phyloP scores from a whole-genome alignment of 306 rosid genomes.

The Hippophae gyantsensis region DNA sequence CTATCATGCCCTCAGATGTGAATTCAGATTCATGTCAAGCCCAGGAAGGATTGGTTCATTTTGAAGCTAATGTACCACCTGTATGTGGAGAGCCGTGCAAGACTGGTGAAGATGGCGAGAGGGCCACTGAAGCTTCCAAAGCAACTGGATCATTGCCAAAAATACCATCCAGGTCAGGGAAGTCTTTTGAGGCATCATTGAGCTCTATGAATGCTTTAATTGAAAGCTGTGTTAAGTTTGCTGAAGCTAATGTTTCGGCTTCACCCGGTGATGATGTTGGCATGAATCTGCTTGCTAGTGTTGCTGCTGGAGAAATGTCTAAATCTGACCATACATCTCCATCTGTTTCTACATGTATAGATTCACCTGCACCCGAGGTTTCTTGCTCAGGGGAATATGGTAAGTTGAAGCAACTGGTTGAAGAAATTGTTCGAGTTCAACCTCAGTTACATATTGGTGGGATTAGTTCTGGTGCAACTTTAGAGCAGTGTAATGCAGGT shows the following conservation, averaged over 20 bases:
- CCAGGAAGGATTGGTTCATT: constrained; percentile 40
- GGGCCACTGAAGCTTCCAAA: constrained; percentile 32
- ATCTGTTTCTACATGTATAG: constrained; percentile 47
- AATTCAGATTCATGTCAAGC: constrained; percentile 42
- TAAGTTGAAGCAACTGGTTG: constrained; percentile 24
- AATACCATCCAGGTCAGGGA: constrained; percentile 31
- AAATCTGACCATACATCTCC: constrained; percentile 50
- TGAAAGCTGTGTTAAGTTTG: constrained; percentile 70
- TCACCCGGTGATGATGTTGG: constrained; percentile 62
- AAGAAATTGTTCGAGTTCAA: constrained; percentile 24
- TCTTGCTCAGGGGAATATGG: constrained; percentile 25
- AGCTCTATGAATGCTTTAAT: constrained; percentile 68
- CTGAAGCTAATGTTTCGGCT: constrained; percentile 37
- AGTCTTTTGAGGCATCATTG: constrained; percentile 55
- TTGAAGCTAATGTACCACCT: constrained; percentile 48
- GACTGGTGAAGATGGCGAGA: constrained; percentile 34
- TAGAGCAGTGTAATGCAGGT: constrained; percentile 16
- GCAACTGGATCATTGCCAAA: constrained; percentile 42
- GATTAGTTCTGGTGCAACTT: constrained; percentile 4
- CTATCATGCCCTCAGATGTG: constrained; percentile 29
- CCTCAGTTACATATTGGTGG: constrained; percentile 14
- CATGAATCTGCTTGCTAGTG: constrained; percentile 91
- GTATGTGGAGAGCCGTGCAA: constrained; percentile 33
- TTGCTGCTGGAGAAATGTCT: constrained; percentile 70
- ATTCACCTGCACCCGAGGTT: constrained; percentile 30